phyloP scores from a whole-genome alignment of 371 early-diverging fungal species.

The Mortierella sp. region DNA sequence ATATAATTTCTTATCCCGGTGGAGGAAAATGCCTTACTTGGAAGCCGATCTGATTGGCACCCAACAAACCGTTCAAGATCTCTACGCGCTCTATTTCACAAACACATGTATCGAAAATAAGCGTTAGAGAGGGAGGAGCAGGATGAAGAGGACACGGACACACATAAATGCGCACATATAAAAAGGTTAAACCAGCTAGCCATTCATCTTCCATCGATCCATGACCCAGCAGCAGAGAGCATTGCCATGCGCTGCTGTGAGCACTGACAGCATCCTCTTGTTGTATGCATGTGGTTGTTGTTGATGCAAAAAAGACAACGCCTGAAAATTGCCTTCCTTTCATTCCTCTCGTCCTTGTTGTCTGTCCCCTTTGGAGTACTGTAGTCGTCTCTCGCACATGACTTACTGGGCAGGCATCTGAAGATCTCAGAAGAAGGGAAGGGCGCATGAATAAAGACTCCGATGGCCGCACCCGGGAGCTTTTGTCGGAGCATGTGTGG shows the following conservation, averaged over 20 bases:
- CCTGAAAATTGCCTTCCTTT: neutral
- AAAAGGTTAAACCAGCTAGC: neutral
- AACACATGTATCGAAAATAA: slow-evolving; percentile 11
- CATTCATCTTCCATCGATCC: neutral
- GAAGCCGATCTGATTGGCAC: slow-evolving; percentile 93
- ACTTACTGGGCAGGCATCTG: slow-evolving; percentile 89
- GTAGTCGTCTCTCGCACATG: neutral
- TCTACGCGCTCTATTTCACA: slow-evolving; percentile 81
- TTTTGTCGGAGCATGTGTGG: slow-evolving; percentile 87
- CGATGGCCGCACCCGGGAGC: slow-evolving; percentile 88
- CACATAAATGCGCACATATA: neutral
- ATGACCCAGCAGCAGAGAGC: neutral
- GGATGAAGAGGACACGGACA: neutral
- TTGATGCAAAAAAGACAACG: neutral
- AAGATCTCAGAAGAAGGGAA: slow-evolving; percentile 97
- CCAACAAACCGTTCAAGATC: slow-evolving; percentile 94
- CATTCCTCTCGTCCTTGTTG: neutral
- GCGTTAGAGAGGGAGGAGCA: neutral
- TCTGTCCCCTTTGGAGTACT: neutral
- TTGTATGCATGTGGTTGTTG: neutral
- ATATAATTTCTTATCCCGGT: neutral
- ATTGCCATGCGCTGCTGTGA: neutral
- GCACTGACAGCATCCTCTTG: neutral
- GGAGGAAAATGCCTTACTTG: slow-evolving; percentile 68
- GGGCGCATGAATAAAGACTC: slow-evolving; percentile 98